Evolutionary conservation across 2,329 filamentous ascomycete genomes (phyloP).

Genomic region (Eurotiales sp.): DNA sequence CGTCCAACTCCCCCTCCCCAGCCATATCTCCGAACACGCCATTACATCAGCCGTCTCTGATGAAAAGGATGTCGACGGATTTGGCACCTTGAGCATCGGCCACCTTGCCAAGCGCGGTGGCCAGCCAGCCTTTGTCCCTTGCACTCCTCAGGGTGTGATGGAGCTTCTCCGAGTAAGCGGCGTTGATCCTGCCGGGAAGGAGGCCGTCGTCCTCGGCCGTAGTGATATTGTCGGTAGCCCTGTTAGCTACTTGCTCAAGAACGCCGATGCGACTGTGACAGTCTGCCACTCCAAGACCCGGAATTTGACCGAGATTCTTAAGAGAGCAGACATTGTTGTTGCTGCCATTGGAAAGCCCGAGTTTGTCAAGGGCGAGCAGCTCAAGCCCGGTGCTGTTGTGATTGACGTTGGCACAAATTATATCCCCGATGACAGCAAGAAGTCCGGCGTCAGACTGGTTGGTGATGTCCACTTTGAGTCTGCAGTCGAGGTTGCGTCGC

Average conservation of each 20-base stretch:
- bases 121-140: conserved; percentile 82
- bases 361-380: conserved; percentile 91
- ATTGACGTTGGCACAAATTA: conserved; percentile 99
- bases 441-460: conserved; percentile 86
- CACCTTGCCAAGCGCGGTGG: conserved; percentile 95
- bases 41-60: conserved; percentile 87
- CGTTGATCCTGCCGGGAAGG: conserved; percentile 80
- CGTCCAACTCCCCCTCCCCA: conserved; percentile 86
- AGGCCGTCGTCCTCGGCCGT: conserved; percentile 87
- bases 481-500: conserved; percentile 78
- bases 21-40: conserved; percentile 82
- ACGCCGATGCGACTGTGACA: conserved; percentile 94
- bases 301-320: conserved; percentile 68
- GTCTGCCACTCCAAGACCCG: conserved; percentile 89
- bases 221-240: conserved; percentile 98
- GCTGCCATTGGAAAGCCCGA: conserved; percentile 84
- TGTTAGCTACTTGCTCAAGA: conserved; percentile 91
- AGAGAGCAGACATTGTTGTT: conserved; percentile 82
- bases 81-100: conserved; percentile 89
- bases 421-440: conserved; percentile 81
- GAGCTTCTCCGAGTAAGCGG: conserved; percentile 79
- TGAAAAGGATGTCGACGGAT: conserved; percentile 97
- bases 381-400: conserved; percentile 91
- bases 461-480: conserved; percentile 92
- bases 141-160: conserved; percentile 97